These are phyloP conservation scores for Cantharellus anzutake DNA, from an alignment of 768 basidiomycete genomes.

Conservation along the genomic window DNA sequence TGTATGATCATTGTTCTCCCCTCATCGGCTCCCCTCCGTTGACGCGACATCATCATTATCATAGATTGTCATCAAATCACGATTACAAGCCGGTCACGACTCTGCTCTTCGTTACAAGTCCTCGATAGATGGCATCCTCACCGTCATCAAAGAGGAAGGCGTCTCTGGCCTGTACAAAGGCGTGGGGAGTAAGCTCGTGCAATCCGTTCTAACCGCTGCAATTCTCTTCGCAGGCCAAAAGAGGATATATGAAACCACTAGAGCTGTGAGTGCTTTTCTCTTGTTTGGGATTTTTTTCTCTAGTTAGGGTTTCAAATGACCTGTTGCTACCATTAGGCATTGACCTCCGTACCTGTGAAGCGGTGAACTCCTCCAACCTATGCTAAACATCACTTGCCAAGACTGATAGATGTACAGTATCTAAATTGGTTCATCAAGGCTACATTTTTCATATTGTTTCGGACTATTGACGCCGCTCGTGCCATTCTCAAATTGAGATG, in stretches of 20 bases:
- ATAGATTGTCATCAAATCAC: slow-evolving; percentile 44
- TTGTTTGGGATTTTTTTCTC: too few species aligned
- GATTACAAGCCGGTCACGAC: slow-evolving; percentile 57
- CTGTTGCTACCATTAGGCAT: too few species aligned
- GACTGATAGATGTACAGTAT: too few species aligned
- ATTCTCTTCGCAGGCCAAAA: slow-evolving; percentile 84
- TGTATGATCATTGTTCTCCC: slow-evolving; percentile 23
- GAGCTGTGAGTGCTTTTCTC: slow-evolving; percentile 3
- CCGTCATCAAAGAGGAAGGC: slow-evolving; percentile 64
- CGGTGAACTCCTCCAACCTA: too few species aligned
- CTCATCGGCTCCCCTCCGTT: background rate
- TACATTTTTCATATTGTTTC: too few species aligned
- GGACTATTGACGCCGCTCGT: too few species aligned
- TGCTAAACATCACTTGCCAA: too few species aligned
- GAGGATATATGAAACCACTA: slow-evolving; percentile 25
- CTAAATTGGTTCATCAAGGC: too few species aligned
- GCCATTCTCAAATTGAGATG: too few species aligned
- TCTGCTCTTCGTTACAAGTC: slow-evolving; percentile 55
- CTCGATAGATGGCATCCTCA: slow-evolving; percentile 52
- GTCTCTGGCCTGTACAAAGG: slow-evolving; percentile 66
- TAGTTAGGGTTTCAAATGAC: too few species aligned
- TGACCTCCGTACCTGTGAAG: too few species aligned
- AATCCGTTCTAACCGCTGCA: slow-evolving; percentile 84
- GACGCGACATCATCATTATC: background rate
- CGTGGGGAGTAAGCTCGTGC: slow-evolving; percentile 69